A percentile compares a stretch with the other conserved stretches of the same genome.
These are phyloP conservation scores for Tympanopsis confertula DNA, from an alignment of 2,329 filamentous ascomycete species.

Conservation along the genomic window DNA sequence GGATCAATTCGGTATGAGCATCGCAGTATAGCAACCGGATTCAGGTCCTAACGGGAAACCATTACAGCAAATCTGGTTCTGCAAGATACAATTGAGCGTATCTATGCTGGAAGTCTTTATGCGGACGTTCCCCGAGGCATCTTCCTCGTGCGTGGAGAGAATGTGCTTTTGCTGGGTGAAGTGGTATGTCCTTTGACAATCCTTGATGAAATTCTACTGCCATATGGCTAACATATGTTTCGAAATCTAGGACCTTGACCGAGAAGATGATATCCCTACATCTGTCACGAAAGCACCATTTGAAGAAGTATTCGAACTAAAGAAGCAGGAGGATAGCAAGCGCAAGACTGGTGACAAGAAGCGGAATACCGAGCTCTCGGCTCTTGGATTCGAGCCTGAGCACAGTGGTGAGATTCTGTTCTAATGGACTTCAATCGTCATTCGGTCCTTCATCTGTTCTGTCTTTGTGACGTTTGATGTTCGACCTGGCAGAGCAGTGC, in stretches of 20 bases:
- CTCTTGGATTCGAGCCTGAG: conserved; percentile 50
- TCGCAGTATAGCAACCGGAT: too few relatives aligned
- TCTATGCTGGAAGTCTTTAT: conserved; percentile 49
- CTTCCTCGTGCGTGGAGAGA: conserved; percentile 57
- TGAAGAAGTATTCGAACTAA: conserved; percentile 45
- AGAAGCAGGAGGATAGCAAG: conserved; percentile 39
- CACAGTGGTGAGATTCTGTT: conserved; percentile 14
- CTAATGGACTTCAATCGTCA: too few relatives aligned
- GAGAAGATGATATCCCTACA: conserved; percentile 48
- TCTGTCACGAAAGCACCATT: conserved; percentile 24
- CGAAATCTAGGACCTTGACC: conserved; percentile 42
- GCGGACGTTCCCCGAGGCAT: conserved; percentile 52
- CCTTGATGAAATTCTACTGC: neutral
- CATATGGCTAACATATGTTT: neutral
- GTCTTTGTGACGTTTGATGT: too few relatives aligned
- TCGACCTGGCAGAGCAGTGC: too few relatives aligned
- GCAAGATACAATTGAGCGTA: conserved; percentile 53
- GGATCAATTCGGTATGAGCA: too few relatives aligned
- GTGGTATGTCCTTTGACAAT: conserved; percentile 22
- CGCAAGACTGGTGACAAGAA: conserved; percentile 44
- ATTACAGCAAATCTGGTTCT: conserved; percentile 51
- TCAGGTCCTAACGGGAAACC: too few relatives aligned
- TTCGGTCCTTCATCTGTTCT: too few relatives aligned
- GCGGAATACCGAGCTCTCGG: conserved; percentile 36
- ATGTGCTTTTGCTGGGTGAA: conserved; percentile 55